These are phyloP conservation scores for Mycothermus thermophilus DNA, from an alignment of 495 filamentous ascomycete species.

Conservation along the genomic window DNA sequence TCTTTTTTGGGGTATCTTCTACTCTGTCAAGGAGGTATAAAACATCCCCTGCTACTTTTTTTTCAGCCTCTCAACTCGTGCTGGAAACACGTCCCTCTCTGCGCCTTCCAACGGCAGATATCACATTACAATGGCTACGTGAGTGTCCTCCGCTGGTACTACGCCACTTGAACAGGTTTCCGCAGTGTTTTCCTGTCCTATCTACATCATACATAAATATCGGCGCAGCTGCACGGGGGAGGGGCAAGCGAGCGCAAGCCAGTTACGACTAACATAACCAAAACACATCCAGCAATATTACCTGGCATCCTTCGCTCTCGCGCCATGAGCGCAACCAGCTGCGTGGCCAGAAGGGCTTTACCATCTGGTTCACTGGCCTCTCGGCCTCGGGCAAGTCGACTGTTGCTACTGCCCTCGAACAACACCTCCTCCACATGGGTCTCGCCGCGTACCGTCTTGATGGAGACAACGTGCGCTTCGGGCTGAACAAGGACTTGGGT, in stretches of 20 bases:
- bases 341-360: constrained; percentile 78
- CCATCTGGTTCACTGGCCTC: constrained; percentile 94
- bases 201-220: no score
- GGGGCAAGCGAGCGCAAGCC: no score
- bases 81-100: no score
- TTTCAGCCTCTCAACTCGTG: no score
- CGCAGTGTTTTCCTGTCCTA: no score
- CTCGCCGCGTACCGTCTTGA: constrained; percentile 84
- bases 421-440: constrained; percentile 75
- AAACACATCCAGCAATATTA: constrained; percentile 83
- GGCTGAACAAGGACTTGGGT: constrained; percentile 90
- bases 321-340: constrained; percentile 66
- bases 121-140: constrained; percentile 13
- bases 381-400: constrained; percentile 94
- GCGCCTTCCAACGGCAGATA: background rate
- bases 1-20: no score
- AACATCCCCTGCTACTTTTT: no score
- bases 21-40: no score
- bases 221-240: no score
- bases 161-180: no score
- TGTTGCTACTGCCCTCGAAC: constrained; percentile 87
- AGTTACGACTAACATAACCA: no score
- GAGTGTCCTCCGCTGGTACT: background rate
- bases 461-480: constrained; percentile 97
- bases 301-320: constrained; percentile 86